Evolutionary conservation across 345 rosid genomes (phyloP), one percentile per base, ranked within the genome.

Genomic region (Passiflora organensis): DNA sequence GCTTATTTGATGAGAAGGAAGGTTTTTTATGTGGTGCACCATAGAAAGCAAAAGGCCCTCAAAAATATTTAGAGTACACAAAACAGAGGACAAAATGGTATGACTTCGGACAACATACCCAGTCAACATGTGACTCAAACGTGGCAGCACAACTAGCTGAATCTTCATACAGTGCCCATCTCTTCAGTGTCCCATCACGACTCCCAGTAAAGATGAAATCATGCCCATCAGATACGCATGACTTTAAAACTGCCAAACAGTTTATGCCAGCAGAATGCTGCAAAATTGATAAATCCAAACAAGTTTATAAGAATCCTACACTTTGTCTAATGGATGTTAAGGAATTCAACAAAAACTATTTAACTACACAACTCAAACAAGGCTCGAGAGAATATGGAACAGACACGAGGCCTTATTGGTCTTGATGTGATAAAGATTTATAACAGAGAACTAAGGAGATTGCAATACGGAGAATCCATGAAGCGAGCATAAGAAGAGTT

Each of bases 221-320:
- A 38, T 59, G 42, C 51, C 75, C 84, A 67, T 73, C 70, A 57
- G 85, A 71, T 55, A 55, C 75, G 56, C 82, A 69, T 25, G 97
- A 65, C 62, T 79, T 87, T 67, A 69, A 75, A 20, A 87, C 69
- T 66, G 88, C 75, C 77, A 94, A 70, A 79, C 95, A 85, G 76
- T 94, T 94, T 53, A 94, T 62, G 62, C 99, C 97, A 53, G 95
- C 96, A 74, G 90, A 89, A 71, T 94, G 99, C 99, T 94, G 90
- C 80, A 80, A 58, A 50, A 57, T 46, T 47, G 46, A 68, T 23
- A 70, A 51, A 44, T 53, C 46, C 51, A 64, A 55, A 57, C 24
- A 65, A 39, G 13, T 10, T 64, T 53, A 66, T 65, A 37, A 69
- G 42, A 56, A 71, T 23, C 20, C 44, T 10, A 21, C 12, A 43